These are phyloP conservation scores for Leccinum fibrillosum DNA, from an alignment of 768 basidiomycete species.

Conservation along the genomic window DNA sequence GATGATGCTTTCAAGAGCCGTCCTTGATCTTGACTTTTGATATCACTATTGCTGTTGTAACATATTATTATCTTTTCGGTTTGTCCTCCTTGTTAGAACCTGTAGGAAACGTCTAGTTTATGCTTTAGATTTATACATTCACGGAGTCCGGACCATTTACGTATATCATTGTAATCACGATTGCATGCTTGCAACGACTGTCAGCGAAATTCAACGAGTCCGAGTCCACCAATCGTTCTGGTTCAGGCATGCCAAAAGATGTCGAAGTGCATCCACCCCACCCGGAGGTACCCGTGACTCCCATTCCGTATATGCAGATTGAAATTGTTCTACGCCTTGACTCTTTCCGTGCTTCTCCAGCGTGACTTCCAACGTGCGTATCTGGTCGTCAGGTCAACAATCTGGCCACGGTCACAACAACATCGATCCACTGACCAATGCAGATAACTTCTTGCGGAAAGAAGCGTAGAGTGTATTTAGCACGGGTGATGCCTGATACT, in stretches of 20 bases:
- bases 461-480: slow-evolving; percentile 52
- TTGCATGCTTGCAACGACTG: slow-evolving; percentile 7
- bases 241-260: slow-evolving; percentile 53
- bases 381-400: slow-evolving; percentile 36
- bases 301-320: slow-evolving; percentile 23
- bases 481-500: slow-evolving; percentile 59
- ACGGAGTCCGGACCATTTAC: slow-evolving; percentile 5
- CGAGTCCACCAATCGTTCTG: slow-evolving; percentile 57
- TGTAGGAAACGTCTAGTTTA: slow-evolving; percentile 12
- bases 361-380: slow-evolving; percentile 50
- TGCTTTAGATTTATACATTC: slow-evolving; percentile 26
- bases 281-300: slow-evolving; percentile 41
- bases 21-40: slow-evolving; percentile 19
- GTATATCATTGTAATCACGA: slow-evolving; percentile 8
- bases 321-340: slow-evolving; percentile 17
- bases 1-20: slow-evolving; percentile 31
- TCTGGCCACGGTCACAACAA: neutral
- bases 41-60: slow-evolving; percentile 5
- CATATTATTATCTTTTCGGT: slow-evolving; percentile 3
- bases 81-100: slow-evolving; percentile 7
- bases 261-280: slow-evolving; percentile 51
- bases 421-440: slow-evolving; percentile 46
- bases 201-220: neutral
- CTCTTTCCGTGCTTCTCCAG: slow-evolving; percentile 48
- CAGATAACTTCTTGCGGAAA: slow-evolving; percentile 54